A percentile compares a stretch with the other conserved stretches of the same genome.
Evolutionary conservation across 2,329 filamentous ascomycete genomes (phyloP).

Genomic region (Thelonectria blattea): DNA sequence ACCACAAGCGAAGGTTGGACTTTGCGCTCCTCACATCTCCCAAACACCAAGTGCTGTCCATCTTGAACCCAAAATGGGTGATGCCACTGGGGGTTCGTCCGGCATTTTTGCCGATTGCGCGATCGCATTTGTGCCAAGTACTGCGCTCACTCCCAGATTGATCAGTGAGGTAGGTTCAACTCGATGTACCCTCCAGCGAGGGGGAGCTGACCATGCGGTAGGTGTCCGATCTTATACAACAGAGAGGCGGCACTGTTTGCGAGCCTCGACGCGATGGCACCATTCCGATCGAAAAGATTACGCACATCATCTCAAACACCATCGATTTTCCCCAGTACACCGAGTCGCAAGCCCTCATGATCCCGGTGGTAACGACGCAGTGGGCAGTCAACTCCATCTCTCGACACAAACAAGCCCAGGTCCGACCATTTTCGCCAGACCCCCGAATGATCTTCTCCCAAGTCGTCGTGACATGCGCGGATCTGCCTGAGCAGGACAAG

Average conservation of each 20-base stretch:
- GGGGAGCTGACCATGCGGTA: constrained; percentile 33
- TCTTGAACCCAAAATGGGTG: constrained; percentile 37
- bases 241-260: constrained; percentile 58
- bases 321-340: constrained; percentile 92
- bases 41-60: not conserved
- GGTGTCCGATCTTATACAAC: constrained; percentile 51
- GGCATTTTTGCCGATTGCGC: constrained; percentile 51
- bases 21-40: constrained; percentile 6
- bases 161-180: constrained; percentile 47
- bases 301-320: constrained; percentile 70
- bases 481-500: constrained; percentile 84
- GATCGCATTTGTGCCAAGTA: constrained; percentile 54
- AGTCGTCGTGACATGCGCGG: constrained; percentile 81
- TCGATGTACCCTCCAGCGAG: too few species aligned
- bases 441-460: constrained; percentile 88
- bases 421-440: constrained; percentile 88
- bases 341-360: constrained; percentile 75
- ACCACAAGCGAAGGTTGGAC: not conserved
- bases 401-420: constrained; percentile 74
- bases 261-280: constrained; percentile 55
- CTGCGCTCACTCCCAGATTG: constrained; percentile 46
- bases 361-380: constrained; percentile 80
- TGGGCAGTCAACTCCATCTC: constrained; percentile 79
- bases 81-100: constrained; percentile 30
- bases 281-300: constrained; percentile 54